Evolutionary conservation across 805 yeast species (phyloP), one percentile per base, ranked within the genome.

Genomic region (Ogataea naganishii): DNA sequence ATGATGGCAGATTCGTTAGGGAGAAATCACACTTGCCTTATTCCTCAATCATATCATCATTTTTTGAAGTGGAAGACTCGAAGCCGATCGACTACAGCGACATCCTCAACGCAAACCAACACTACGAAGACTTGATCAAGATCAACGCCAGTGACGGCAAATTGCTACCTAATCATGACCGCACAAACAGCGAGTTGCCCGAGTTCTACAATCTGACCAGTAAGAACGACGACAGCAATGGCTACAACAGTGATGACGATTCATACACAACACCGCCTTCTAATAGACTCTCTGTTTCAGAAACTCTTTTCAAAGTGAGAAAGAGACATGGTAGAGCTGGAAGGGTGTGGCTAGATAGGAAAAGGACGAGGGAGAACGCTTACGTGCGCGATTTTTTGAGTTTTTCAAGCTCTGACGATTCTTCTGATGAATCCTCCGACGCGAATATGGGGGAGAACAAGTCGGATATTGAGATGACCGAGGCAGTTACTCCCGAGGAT

Each of bases 281-380:
- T 12, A 39, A 41, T 24, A 41, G 39, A 31, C 30, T 51, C 21
- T 52, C 58, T 18, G 52, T 53, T 18, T 67, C 75, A 1, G 72
- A 62, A 17, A 69, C 74, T 10, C 53, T 79, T 1, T 64, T 75
- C 47, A 65, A 80, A 33, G 56, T 84, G 34, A 67, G 96, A 38
- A 78, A 76, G 47, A 72, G 97, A 45, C 58, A 64, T 20, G 95
- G 92, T 13, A 69, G 95, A 45, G 64, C 67, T 27, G 81, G 81
- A 22, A 64, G 80, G 26, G 56, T 68, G 13, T 82, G 80, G 60
- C 55, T 88, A 36, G 97, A 88, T 56, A 65, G 95, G 17, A 51
- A 71, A 75, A 43, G 78, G 73, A 14, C 61, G 74, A 41, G 23
- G 39, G 45, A 26, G 11, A 29, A 23, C n/a, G 47, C 8, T 27